Base-by-base conservation (phyloP, 352 stramenopile genomes). In the Phytophthora sansomeana region DNA sequence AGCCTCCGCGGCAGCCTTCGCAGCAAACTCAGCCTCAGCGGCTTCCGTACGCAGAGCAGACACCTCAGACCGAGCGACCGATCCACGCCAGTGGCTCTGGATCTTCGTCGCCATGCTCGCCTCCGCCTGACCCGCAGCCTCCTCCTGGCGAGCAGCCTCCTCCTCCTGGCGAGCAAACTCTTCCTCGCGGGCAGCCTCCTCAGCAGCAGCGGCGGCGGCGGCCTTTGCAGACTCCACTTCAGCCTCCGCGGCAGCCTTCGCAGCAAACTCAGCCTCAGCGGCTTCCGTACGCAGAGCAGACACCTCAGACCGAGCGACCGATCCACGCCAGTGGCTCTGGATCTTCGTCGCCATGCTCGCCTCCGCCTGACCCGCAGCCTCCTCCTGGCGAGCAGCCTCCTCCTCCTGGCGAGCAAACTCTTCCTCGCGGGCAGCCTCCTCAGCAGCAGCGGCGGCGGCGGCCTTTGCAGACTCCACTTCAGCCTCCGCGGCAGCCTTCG, bases 1-100 rank as follows among this genome's bases (percentile, higher is more conserved):
- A n/a, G n/a, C n/a, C n/a, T n/a, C n/a, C n/a, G n/a, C n/a, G n/a
- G n/a, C n/a, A n/a, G n/a, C n/a, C n/a, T n/a, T n/a, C n/a, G n/a
- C n/a, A n/a, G n/a, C n/a, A n/a, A n/a, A 16, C 6, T 44, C 38
- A 44, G 38, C 38, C 6, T 44, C 38, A 26, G 38, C 26, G n/a
- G 38, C 38, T 44, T 44, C 38, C 14, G 38, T 44, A 26, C 38
- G 38, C 6, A 44, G 14, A 44, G 38, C 16, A 26, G 24, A 11
- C 8, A 72, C 50, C 19, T 65, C 17, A 2, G 49, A 24, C 9
- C 65, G 55, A 44, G 69, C 69, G 11, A 19, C 32, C 14, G 46
- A 41, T 26, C 62, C 56, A 17, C 70, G 70, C 70, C 70, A 78
- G 16, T 72, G 70, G 5, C 30, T 70, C 51, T 78, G 70, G 41